These are phyloP conservation scores for Mycena vitilis DNA, from an alignment of 768 basidiomycete species.

Conservation along the genomic window DNA sequence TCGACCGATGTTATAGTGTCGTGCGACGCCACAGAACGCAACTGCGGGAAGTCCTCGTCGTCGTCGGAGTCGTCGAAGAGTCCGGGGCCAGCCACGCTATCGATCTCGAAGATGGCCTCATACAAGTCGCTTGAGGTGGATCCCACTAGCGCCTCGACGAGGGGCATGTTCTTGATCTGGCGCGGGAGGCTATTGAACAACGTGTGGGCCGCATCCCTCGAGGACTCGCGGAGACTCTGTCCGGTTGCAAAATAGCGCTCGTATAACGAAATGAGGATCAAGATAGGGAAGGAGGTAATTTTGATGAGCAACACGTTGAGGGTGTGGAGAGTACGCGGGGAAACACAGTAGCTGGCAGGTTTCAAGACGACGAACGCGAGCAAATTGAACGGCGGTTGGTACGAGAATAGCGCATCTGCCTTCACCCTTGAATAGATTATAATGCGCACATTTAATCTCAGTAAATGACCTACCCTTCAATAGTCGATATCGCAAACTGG, in stretches of 20 bases:
- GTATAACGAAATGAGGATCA: slow-evolving; percentile 81
- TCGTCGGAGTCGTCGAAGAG: slow-evolving; percentile 63
- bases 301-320: slow-evolving; percentile 89
- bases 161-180: slow-evolving; percentile 77
- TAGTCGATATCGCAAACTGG: slow-evolving; percentile 87
- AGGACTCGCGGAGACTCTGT: slow-evolving; percentile 60
- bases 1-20: slow-evolving; percentile 44
- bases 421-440: slow-evolving; percentile 70
- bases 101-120: slow-evolving; percentile 84
- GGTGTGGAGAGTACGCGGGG: slow-evolving; percentile 83
- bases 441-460: not conserved
- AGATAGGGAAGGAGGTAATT: slow-evolving; percentile 83
- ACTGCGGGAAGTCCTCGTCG: slow-evolving; percentile 55
- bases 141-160: slow-evolving; percentile 83
- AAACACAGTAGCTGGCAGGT: slow-evolving; percentile 79
- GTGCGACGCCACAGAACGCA: slow-evolving; percentile 54
- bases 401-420: slow-evolving; percentile 90
- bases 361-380: slow-evolving; percentile 84
- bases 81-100: slow-evolving; percentile 57
- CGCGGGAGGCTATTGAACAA: slow-evolving; percentile 76
- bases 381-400: slow-evolving; percentile 91
- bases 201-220: slow-evolving; percentile 63
- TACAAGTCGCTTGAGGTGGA: slow-evolving; percentile 74
- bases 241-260: slow-evolving; percentile 76
- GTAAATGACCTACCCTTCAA: slow-evolving; percentile 76